These are phyloP conservation scores for Aspergillus olivimuriae DNA, from an alignment of 495 filamentous ascomycete species.

Conservation along the genomic window DNA sequence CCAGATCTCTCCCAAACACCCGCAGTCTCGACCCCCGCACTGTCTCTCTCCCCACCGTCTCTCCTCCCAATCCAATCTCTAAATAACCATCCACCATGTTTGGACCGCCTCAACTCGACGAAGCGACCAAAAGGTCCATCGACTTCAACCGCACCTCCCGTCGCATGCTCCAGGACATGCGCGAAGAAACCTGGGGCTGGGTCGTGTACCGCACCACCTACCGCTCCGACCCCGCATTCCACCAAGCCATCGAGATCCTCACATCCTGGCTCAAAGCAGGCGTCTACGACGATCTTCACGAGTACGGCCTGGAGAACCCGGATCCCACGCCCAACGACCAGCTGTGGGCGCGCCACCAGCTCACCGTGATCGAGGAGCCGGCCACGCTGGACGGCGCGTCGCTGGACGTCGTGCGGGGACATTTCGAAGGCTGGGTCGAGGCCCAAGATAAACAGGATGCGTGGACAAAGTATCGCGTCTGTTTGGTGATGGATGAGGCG, in stretches of 20 bases:
- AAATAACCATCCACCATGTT: neutral
- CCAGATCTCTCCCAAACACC: neutral
- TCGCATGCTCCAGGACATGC: neutral
- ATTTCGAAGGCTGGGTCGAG: neutral
- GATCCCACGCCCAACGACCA: neutral
- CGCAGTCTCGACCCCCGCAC: neutral
- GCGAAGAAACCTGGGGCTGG: neutral
- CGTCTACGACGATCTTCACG: neutral
- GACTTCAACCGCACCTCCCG: neutral
- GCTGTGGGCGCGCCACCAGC: neutral
- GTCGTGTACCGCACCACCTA: neutral
- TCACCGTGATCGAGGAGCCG: neutral
- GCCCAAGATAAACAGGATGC: neutral
- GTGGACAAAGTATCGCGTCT: neutral
- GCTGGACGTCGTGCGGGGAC: neutral
- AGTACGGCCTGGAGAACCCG: neutral
- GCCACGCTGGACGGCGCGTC: neutral
- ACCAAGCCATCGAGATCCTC: neutral
- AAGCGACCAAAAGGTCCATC: neutral
- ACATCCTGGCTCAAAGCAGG: neutral
- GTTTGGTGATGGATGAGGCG: neutral
- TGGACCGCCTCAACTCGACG: neutral
- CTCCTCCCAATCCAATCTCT: neutral
- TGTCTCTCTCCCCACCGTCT: conserved; percentile 4
- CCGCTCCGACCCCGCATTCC: neutral